These are phyloP conservation scores for Cyclostephanos tholiformis DNA, from an alignment of 108 stramenopile species.

Conservation along the genomic window DNA sequence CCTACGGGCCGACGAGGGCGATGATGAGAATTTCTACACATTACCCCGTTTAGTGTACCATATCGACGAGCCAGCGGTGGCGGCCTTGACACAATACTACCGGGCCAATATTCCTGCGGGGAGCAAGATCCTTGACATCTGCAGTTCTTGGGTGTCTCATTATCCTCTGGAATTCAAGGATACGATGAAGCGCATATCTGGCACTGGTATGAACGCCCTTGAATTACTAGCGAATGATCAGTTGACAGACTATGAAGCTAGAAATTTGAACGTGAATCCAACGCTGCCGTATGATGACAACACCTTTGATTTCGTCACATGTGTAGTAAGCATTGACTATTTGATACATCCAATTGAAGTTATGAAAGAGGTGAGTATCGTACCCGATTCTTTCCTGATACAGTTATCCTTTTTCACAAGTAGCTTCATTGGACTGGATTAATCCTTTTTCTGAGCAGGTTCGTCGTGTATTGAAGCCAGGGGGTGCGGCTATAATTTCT, in stretches of 20 bases:
- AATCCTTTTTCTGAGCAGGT: slow-evolving; percentile 5
- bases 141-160: slow-evolving; percentile 92
- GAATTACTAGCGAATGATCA: slow-evolving; percentile 93
- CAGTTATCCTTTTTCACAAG: background rate
- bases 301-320: slow-evolving; percentile 92
- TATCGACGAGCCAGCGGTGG: slow-evolving; percentile 90
- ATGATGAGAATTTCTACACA: slow-evolving; percentile 87
- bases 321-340: slow-evolving; percentile 95
- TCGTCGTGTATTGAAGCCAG: slow-evolving; percentile 85
- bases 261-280: slow-evolving; percentile 87
- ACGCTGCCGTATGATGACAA: slow-evolving; percentile 75
- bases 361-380: slow-evolving; percentile 85
- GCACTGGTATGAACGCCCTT: slow-evolving; percentile 87
- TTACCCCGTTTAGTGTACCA: slow-evolving; percentile 90
- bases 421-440: background rate
- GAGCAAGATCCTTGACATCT: slow-evolving; percentile 91
- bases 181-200: slow-evolving; percentile 76
- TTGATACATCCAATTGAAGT: slow-evolving; percentile 86
- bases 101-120: slow-evolving; percentile 71
- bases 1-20: slow-evolving; percentile 75
- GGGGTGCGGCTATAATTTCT: slow-evolving; percentile 91
- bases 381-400: background rate
- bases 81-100: slow-evolving; percentile 90
- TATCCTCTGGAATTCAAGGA: slow-evolving; percentile 79
- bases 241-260: slow-evolving; percentile 84